Evolutionary conservation across 2,329 filamentous ascomycete species (phyloP).

Genomic region (Teratosphaeriaceae sp.): DNA sequence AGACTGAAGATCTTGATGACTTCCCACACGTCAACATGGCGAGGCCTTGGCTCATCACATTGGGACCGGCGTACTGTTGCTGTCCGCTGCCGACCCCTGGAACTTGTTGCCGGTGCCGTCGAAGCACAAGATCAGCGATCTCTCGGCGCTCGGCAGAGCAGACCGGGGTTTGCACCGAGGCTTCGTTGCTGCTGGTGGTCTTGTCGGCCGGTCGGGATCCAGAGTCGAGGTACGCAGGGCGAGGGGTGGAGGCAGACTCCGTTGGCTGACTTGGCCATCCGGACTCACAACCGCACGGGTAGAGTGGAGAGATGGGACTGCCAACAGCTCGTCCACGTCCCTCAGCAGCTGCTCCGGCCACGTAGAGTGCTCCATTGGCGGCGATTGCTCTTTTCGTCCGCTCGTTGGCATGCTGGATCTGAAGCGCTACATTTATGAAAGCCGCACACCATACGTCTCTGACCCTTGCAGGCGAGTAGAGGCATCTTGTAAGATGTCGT

Average conservation of each 20-base stretch:
- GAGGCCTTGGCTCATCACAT: not conserved
- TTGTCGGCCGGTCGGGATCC: not conserved
- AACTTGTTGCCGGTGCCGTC: conserved; percentile 40
- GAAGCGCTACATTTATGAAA: no score
- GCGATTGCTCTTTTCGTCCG: no score
- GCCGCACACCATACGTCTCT: no score
- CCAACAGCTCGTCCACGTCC: not conserved
- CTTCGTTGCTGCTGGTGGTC: not conserved
- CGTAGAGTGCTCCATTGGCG: not conserved
- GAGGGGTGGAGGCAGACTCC: not conserved
- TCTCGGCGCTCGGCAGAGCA: not conserved
- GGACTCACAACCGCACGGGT: no score
- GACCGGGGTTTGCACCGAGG: not conserved
- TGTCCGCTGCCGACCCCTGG: conserved; percentile 34
- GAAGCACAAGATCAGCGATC: conserved; percentile 18
- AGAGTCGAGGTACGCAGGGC: not conserved
- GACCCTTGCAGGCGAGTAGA: no score
- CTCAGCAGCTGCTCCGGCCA: not conserved
- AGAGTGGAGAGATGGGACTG: not conserved
- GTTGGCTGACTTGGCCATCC: no score
- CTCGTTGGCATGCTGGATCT: no score
- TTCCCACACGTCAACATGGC: not conserved
- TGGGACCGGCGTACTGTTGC: conserved; percentile 24
- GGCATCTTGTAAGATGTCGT: no score
- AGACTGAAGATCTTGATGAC: conserved; percentile 67